phyloP scores from a whole-genome alignment of 768 basidiomycete genomes.

The Auricularia sp. region DNA sequence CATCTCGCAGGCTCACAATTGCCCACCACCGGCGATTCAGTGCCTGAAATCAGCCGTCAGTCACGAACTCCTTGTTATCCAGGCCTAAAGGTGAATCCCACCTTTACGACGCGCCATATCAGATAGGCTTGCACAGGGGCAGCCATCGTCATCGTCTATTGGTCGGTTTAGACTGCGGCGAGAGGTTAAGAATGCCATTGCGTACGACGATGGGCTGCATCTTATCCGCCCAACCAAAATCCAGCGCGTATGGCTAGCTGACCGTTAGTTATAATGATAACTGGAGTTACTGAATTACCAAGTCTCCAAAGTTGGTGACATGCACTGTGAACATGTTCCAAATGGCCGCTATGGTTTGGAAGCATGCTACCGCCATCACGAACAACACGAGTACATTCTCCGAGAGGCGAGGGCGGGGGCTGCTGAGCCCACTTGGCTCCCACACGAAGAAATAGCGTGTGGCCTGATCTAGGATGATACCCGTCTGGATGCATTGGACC shows the following conservation, averaged over 20 bases:
- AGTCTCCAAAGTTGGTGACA: background rate
- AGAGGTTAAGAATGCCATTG: background rate
- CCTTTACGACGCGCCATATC: background rate
- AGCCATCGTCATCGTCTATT: background rate
- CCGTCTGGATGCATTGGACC: background rate
- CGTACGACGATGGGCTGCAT: background rate
- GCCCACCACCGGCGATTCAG: background rate
- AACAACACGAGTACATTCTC: background rate
- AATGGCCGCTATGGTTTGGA: background rate
- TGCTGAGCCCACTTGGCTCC: background rate
- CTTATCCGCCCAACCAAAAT: background rate
- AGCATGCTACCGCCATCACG: background rate
- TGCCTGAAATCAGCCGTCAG: background rate
- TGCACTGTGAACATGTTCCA: background rate
- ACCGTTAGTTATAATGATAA: no score
- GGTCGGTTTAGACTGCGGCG: background rate
- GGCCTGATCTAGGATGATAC: background rate
- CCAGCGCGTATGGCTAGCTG: background rate
- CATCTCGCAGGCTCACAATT: background rate
- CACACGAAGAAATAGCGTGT: background rate
- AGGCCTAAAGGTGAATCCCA: background rate
- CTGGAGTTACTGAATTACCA: background rate
- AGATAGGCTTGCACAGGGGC: background rate
- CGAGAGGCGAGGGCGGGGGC: background rate
- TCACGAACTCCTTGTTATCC: background rate